Percentiles rank a stretch among this genome's conserved stretches.
phyloP scores from a whole-genome alignment of 1,139 yeast genomes.

The Kodamaea plutei region DNA sequence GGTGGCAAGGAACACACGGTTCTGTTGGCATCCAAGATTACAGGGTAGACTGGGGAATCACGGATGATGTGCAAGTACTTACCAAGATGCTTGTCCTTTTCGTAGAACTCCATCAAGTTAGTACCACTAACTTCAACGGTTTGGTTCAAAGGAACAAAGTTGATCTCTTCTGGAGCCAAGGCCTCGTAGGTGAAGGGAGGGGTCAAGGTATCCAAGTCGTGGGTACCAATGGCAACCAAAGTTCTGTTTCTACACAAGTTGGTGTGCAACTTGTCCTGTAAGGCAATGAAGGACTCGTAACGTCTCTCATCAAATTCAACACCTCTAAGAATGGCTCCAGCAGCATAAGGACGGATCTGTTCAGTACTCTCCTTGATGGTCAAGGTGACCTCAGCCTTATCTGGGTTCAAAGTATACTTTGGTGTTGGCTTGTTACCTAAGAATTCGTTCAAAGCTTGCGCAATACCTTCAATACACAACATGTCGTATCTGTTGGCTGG shows the following conservation, averaged over 20 bases:
- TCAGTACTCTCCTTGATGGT: conserved; percentile 73
- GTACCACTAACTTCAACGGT: conserved; percentile 69
- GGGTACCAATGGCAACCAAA: conserved; percentile 97
- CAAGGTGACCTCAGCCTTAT: conserved; percentile 57
- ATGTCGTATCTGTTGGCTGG: conserved; percentile 98
- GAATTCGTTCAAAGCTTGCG: conserved; percentile 90
- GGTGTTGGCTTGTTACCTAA: conserved; percentile 70
- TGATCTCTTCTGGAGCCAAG: conserved; percentile 71
- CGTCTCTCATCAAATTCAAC: conserved; percentile 76
- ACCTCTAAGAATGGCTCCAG: conserved; percentile 87
- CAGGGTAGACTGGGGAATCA: conserved; percentile 88
- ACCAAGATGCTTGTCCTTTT: conserved; percentile 83
- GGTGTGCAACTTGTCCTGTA: conserved; percentile 94
- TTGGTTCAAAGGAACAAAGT: conserved; percentile 85
- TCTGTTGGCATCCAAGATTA: conserved; percentile 73
- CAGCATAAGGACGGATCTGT: conserved; percentile 84
- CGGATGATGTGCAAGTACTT: conserved; percentile 84
- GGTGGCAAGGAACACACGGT: conserved; percentile 94
- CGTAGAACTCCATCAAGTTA: conserved; percentile 84
- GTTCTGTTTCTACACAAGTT: conserved; percentile 96
- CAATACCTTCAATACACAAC: conserved; percentile 97
- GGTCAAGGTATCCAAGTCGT: conserved; percentile 76
- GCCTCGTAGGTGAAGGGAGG: conserved; percentile 93
- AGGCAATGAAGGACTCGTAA: conserved; percentile 89
- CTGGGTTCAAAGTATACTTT: conserved; percentile 56